Conservation (phyloP, 139 green algal genomes). For the Trebouxia sp. region DNA sequence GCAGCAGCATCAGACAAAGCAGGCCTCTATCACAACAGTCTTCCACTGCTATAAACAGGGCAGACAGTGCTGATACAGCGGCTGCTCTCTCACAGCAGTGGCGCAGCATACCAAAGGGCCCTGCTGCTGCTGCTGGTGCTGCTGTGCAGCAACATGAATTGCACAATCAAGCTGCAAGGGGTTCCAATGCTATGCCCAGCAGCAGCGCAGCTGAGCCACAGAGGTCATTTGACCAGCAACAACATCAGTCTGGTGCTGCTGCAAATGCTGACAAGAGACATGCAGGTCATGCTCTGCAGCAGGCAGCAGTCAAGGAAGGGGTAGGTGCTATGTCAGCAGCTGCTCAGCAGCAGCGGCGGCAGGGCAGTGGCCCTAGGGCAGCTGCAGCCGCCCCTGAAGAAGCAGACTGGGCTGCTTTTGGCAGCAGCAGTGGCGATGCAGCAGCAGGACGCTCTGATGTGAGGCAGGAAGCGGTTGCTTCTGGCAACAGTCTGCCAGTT, state of each 20-base stretch:
- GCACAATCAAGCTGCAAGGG: too few relatives aligned
- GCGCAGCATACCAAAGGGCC: background rate
- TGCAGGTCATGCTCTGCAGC: too few relatives aligned
- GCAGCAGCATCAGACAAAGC: background rate
- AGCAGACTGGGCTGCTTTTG: conserved; percentile 1
- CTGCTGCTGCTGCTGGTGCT: background rate
- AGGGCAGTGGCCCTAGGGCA: background rate
- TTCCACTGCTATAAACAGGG: too few relatives aligned
- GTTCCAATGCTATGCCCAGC: background rate
- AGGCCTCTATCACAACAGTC: background rate
- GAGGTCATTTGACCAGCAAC: too few relatives aligned
- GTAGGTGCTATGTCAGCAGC: too few relatives aligned
- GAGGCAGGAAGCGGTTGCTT: too few relatives aligned
- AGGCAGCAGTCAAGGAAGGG: too few relatives aligned
- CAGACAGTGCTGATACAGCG: too few relatives aligned
- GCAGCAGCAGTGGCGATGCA: background rate
- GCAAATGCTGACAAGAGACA: too few relatives aligned
- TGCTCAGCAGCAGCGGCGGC: background rate
- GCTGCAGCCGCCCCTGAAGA: background rate
- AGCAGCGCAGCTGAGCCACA: background rate
- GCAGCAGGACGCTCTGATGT: too few relatives aligned
- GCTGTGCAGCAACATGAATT: background rate
- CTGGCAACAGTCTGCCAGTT: background rate
- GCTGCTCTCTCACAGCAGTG: too few relatives aligned
- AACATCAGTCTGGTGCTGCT: too few relatives aligned